These are phyloP conservation scores for Epichloe hybrida DNA, from an alignment of 2,329 filamentous ascomycete genomes.

Conservation along the genomic window DNA sequence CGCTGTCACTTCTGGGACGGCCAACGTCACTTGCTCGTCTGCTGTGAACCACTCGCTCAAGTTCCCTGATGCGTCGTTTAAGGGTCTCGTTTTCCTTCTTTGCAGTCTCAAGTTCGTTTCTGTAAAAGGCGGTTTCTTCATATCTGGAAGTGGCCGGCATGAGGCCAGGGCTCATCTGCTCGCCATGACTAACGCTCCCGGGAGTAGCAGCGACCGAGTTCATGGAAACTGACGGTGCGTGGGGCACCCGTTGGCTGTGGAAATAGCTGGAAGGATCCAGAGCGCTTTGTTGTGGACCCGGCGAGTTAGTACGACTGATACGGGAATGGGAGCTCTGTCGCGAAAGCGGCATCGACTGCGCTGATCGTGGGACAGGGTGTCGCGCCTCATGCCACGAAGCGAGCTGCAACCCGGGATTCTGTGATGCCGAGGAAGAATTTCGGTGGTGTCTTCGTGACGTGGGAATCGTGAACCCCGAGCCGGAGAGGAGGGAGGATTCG, in stretches of 20 bases:
- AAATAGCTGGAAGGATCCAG: slow-evolving; percentile 31
- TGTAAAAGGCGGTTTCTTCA: slow-evolving; percentile 47
- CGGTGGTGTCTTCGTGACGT: slow-evolving; percentile 41
- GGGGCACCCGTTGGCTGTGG: slow-evolving; percentile 31
- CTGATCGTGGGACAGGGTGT: slow-evolving; percentile 31
- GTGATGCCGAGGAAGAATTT: slow-evolving; percentile 44
- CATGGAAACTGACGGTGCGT: slow-evolving; percentile 17
- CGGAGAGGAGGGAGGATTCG: slow-evolving; percentile 41
- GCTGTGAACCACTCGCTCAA: slow-evolving; percentile 42
- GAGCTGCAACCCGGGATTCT: slow-evolving; percentile 27
- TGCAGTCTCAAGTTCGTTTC: slow-evolving; percentile 45
- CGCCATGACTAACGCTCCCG: slow-evolving; percentile 20
- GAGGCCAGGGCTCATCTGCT: slow-evolving; percentile 38
- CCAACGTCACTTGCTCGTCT: slow-evolving; percentile 33
- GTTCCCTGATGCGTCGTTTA: slow-evolving; percentile 46
- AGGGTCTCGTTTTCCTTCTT: slow-evolving; percentile 52
- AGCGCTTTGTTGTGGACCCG: slow-evolving; percentile 31
- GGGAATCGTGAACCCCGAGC: slow-evolving; percentile 44
- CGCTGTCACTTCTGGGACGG: slow-evolving; percentile 36
- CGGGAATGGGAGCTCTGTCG: slow-evolving; percentile 43
- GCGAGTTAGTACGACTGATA: slow-evolving; percentile 37
- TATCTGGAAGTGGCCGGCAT: slow-evolving; percentile 45
- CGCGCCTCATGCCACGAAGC: slow-evolving; percentile 24
- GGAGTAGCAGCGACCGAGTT: slow-evolving; percentile 28
- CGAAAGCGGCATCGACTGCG: slow-evolving; percentile 31